phyloP scores from a whole-genome alignment of 805 yeast genomes.

The Saccharomyces mikatae region DNA sequence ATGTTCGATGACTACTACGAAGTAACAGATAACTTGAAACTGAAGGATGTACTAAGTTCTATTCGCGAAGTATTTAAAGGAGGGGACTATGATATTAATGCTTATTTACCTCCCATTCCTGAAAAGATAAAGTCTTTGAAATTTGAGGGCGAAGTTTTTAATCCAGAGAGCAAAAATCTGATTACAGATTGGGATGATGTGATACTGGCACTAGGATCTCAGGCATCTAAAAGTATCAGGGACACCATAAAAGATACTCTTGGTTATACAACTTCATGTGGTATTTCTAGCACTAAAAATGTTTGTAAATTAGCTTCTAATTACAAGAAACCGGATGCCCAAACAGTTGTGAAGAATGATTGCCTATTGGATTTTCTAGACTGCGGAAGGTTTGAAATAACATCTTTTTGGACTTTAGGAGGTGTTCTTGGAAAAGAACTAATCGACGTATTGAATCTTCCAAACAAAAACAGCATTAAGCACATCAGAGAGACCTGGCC shows the following conservation, averaged over 20 bases:
- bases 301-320: conserved; percentile 86
- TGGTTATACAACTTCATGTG: conserved; percentile 86
- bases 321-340: conserved; percentile 75
- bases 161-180: conserved; percentile 8
- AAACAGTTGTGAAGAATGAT: conserved; percentile 57
- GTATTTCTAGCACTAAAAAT: conserved; percentile 67
- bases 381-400: conserved; percentile 44
- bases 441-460: conserved; percentile 41
- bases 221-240: conserved; percentile 48
- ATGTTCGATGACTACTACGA: conserved; percentile 11
- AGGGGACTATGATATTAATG: conserved; percentile 20
- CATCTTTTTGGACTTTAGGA: conserved; percentile 85
- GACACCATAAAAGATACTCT: conserved; percentile 42
- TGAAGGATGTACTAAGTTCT: not conserved
- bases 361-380: conserved; percentile 47
- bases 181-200: conserved; percentile 76
- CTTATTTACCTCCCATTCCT: conserved; percentile 21
- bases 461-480: conserved; percentile 40
- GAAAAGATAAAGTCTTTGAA: conserved; percentile 12
- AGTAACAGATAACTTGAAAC: not conserved
- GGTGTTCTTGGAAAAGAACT: conserved; percentile 74
- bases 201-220: conserved; percentile 57
- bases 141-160: conserved; percentile 17
- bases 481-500: conserved; percentile 45
- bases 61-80: conserved; percentile 16